A percentile compares a stretch with the other conserved stretches of the same genome.
phyloP scores from a whole-genome alignment of 345 rosid genomes.

The Hirschfeldia incana region DNA sequence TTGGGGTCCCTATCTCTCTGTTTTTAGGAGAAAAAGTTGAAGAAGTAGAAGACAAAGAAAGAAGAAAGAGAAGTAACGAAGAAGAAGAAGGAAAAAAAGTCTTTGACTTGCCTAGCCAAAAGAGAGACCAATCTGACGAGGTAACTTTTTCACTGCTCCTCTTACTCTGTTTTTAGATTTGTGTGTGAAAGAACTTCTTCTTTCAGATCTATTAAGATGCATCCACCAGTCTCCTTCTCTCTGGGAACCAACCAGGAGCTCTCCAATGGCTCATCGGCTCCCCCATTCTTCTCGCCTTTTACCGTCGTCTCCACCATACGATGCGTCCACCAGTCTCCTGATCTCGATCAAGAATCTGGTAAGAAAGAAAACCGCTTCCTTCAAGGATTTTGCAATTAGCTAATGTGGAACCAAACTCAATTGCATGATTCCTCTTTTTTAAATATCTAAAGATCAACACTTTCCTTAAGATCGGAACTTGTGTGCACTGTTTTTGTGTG shows the following conservation, averaged over 20 bases:
- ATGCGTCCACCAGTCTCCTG: conserved; percentile 62
- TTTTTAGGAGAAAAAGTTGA: too few species aligned
- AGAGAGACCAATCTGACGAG: too few species aligned
- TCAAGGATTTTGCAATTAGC: background rate
- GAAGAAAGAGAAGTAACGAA: too few species aligned
- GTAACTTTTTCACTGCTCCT: too few species aligned
- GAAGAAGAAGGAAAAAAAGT: too few species aligned
- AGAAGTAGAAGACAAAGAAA: too few species aligned
- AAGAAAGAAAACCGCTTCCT: background rate
- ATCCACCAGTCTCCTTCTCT: conserved; percentile 46
- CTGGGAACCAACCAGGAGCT: conserved; percentile 44
- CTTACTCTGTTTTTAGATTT: too few species aligned
- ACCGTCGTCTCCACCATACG: conserved; percentile 75
- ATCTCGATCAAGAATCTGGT: conserved; percentile 78
- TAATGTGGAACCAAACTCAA: background rate
- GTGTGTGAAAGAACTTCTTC: too few species aligned
- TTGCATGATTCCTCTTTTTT: conserved; percentile 8
- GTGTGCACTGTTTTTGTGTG: background rate
- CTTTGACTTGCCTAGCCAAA: too few species aligned
- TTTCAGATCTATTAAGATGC: too few species aligned
- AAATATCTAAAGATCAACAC: background rate
- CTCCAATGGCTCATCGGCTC: conserved; percentile 92
- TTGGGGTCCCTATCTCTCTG: too few species aligned
- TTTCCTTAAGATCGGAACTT: background rate
- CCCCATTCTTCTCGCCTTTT: conserved; percentile 68